Base-by-base conservation (phyloP, 2,329 filamentous ascomycete species). In the Fusarium lateritium region DNA sequence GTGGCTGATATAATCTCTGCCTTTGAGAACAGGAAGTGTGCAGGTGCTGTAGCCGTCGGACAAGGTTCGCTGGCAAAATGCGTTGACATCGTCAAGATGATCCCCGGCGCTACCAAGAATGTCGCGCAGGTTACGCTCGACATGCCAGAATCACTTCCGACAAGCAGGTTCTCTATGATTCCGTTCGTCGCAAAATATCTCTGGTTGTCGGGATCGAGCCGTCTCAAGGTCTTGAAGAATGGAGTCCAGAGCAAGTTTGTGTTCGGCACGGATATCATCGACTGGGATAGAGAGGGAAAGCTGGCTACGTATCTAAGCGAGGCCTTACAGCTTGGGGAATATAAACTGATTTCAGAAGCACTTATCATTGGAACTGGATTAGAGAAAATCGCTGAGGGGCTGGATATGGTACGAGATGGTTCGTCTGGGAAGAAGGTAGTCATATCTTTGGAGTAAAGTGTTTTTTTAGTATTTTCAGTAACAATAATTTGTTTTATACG, bases 111-210 rank as follows among this genome's bases (percentile, higher is more conserved):
- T 2, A 15, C 17, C 1, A 62, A 28, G 2, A 56, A 33, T 0
- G 57, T 62, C 2, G 42, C 42, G 5, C 60, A 62, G 15, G 60
- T 62, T 3, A 56, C 31, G 0, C 5, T 62, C 3, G 49, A 62
- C 3, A 62, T 62, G 60, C 60, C 57, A 2, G 24, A 46, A 0
- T 38, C 49, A 3, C n/a, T 26, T 0, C 60, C 57, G 19, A 56
- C 49, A 2, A 43, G 7, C 3, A 62, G 38, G 1, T 3, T 55
- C 5, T 56, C 60, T 1, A 56, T 62, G 60, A 2, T 62, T 1
- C 57, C 57, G 0, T 62, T 62, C 3, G 57, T 62, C 4, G 57
- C 36, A 8, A 62, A 56, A 11, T 62, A 62, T n/a, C 7, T 62
- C 1, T 62, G 60, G 57, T 6, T 62, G 2, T n/a, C 58, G 0